Percentiles rank a stretch among this genome's conserved stretches.
These are phyloP conservation scores for Fusarium fujikuroi DNA, from an alignment of 2,329 filamentous ascomycete genomes.

Conservation along the genomic window DNA sequence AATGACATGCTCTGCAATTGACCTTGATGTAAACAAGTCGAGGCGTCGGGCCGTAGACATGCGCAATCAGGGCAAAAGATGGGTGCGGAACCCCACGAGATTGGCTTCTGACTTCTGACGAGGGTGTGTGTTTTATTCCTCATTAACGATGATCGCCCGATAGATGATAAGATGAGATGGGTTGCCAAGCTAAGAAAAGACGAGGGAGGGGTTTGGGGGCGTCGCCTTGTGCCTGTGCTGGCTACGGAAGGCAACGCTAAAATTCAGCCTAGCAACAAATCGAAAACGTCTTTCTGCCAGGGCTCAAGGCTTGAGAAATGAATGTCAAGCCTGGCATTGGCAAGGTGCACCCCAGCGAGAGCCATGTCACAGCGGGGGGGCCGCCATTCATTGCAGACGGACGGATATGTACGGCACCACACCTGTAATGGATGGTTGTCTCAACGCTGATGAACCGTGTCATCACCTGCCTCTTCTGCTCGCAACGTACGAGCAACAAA, in stretches of 20 bases:
- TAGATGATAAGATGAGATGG: slow-evolving; percentile 34
- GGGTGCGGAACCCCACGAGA: slow-evolving; percentile 25
- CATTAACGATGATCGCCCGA: slow-evolving; percentile 41
- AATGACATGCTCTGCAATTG: background rate
- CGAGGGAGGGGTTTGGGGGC: slow-evolving; percentile 15
- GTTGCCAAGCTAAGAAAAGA: slow-evolving; percentile 10
- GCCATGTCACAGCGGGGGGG: slow-evolving; percentile 19
- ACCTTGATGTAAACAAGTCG: background rate
- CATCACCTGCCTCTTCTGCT: slow-evolving; percentile 34
- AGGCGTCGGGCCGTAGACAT: background rate
- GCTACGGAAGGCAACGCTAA: slow-evolving; percentile 16
- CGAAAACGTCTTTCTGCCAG: slow-evolving; percentile 26
- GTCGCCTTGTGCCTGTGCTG: slow-evolving; percentile 22
- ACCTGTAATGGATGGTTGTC: slow-evolving; percentile 22
- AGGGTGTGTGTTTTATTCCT: slow-evolving; percentile 25
- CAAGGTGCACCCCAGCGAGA: slow-evolving; percentile 16
- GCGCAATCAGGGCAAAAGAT: background rate
- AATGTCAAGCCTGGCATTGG: slow-evolving; percentile 6
- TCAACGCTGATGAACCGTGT: slow-evolving; percentile 33
- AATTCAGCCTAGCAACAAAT: slow-evolving; percentile 23
- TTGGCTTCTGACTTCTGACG: slow-evolving; percentile 44
- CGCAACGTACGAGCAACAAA: slow-evolving; percentile 41
- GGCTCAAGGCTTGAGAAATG: slow-evolving; percentile 12
- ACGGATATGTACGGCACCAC: slow-evolving; percentile 14
- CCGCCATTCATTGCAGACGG: slow-evolving; percentile 19